phyloP scores from a whole-genome alignment of 2,329 filamentous ascomycete genomes.

The Blumeria graminis region DNA sequence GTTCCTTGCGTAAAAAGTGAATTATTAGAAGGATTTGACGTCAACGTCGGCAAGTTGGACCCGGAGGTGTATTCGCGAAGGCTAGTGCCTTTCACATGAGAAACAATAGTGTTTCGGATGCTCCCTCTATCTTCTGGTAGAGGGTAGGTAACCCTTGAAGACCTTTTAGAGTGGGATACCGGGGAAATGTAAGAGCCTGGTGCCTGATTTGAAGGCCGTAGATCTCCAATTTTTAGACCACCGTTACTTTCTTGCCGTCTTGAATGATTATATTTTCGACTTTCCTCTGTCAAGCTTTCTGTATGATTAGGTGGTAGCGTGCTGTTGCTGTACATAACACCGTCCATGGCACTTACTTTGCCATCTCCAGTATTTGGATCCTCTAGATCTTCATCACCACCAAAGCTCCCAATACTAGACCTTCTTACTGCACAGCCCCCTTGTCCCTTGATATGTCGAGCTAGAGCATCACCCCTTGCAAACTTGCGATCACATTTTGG shows the following conservation, averaged over 20 bases:
- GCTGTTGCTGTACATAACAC: conserved; percentile 23
- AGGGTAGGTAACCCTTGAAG: conserved; percentile 33
- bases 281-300: conserved; percentile 33
- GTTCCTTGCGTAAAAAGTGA: conserved; percentile 42
- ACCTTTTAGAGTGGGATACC: conserved; percentile 24
- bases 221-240: conserved; percentile 16
- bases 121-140: conserved; percentile 30
- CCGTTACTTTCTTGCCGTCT: conserved; percentile 51
- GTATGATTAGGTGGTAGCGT: conserved; percentile 31
- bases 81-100: background rate
- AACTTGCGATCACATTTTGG: conserved; percentile 88
- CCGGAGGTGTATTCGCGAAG: conserved; percentile 21
- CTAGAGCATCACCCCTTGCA: conserved; percentile 80
- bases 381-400: conserved; percentile 49
- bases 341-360: conserved; percentile 33
- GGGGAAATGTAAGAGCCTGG: conserved; percentile 58
- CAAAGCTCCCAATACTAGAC: conserved; percentile 64
- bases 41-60: conserved; percentile 25
- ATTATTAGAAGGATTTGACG: conserved; percentile 20
- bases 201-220: conserved; percentile 35
- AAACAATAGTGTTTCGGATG: conserved; percentile 26
- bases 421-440: conserved; percentile 84
- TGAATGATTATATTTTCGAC: conserved; percentile 44
- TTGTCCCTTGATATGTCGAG: conserved; percentile 83
- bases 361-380: conserved; percentile 23